Evolutionary conservation across 495 filamentous ascomycete genomes (phyloP).

Genomic region (Penicillium subrubescens): DNA sequence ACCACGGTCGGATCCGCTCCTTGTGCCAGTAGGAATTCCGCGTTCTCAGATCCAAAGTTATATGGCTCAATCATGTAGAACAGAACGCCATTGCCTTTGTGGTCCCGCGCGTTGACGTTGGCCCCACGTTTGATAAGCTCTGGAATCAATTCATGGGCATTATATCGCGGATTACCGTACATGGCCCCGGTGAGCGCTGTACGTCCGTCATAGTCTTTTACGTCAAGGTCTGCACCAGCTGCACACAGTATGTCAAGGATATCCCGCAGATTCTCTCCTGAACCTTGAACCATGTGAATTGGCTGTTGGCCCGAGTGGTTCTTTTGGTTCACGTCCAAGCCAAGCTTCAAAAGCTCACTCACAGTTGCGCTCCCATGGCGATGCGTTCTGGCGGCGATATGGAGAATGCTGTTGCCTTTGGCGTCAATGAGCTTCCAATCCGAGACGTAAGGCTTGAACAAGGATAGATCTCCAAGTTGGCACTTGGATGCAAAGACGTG

Average conservation of each 20-base stretch:
- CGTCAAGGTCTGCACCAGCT: not conserved
- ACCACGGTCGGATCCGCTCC: not conserved
- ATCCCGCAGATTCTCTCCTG: not conserved
- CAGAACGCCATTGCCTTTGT: not conserved
- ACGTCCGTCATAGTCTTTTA: not conserved
- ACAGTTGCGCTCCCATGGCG: not conserved
- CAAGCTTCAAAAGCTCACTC: not conserved
- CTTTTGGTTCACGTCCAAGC: not conserved
- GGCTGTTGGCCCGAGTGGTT: not conserved
- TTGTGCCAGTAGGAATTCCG: not conserved
- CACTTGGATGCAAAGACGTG: slow-evolving; percentile 1
- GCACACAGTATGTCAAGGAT: not conserved
- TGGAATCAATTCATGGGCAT: not conserved
- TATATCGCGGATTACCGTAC: not conserved
- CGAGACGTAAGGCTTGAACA: slow-evolving; percentile 13
- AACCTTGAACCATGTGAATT: not conserved
- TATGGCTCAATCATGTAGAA: not conserved
- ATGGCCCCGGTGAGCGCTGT: not conserved
- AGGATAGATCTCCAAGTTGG: slow-evolving; percentile 12
- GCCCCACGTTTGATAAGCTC: not conserved
- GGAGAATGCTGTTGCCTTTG: slow-evolving; percentile 25
- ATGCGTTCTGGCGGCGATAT: slow-evolving; percentile 13
- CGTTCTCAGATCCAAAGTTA: not conserved
- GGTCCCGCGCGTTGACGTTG: not conserved
- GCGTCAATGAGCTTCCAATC: slow-evolving; percentile 21